Base-by-base conservation (phyloP, 2,329 filamentous ascomycete species). In the Alternaria panax region DNA sequence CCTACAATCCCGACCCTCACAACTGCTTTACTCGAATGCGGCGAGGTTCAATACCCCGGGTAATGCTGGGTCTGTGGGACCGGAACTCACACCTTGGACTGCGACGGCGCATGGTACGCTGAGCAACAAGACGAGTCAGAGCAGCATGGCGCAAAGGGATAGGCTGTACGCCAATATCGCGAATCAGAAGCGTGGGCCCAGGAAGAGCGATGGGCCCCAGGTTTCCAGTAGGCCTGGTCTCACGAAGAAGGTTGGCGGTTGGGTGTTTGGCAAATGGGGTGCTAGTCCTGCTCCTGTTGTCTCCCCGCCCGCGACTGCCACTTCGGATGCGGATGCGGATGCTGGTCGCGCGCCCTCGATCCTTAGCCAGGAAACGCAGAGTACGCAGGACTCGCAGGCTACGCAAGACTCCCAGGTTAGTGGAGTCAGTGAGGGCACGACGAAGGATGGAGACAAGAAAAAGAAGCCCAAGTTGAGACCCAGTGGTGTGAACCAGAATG, bases 1-100 rank as follows among this genome's bases (percentile, higher is more conserved):
- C 0, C 83, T 96, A 5, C 89, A 90, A 69, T 84, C 85, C 1
- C 87, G 91, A 4, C 92, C 92, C 0, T 92, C 90, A 32, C 92
- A 96, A 70, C 85, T 95, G 59, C 86, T 89, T 18, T 81, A 81
- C 62, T 70, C 72, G 4, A 79, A 86, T 24, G 86, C 84, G 58
- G 82, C 82, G 57, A 81, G 82, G 30, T 82, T 83, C 55, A 80
- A 80, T 16, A 81, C 82, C 3, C 52, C 80, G 3, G 84, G 65
- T 73, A 81, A 40, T 69, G 83, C 51, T 75, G 78, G 65, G 71
- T 80, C 47, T 70, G 81, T 62, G 63, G 78, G 48, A 71, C 81
- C 62, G 72, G 74, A 71, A 54, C 66, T 79, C 9, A 76, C 78
- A 2, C 80, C 82, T 1, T 85, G 84, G 38, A 86, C 72, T 14